These are phyloP conservation scores for Boletus mariae DNA, from an alignment of 1,284 basidiomycete genomes.

Conservation along the genomic window DNA sequence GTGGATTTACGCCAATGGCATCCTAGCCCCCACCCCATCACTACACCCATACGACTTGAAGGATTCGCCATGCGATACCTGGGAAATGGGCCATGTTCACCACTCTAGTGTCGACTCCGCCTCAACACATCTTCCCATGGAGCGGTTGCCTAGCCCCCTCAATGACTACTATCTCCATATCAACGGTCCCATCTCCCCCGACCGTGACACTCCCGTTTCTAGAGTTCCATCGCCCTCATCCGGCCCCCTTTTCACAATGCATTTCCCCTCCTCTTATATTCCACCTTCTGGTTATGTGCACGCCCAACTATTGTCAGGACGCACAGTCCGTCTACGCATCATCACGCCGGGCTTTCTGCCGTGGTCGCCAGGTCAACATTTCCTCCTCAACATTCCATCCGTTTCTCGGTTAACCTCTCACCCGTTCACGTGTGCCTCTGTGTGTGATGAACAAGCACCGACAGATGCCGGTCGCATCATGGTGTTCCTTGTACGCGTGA, in stretches of 20 bases:
- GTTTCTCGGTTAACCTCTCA: slow-evolving; percentile 70
- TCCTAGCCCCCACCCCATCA: slow-evolving; percentile 13
- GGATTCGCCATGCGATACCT: slow-evolving; percentile 6
- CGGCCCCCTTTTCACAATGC: slow-evolving; percentile 6
- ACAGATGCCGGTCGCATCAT: slow-evolving; percentile 53
- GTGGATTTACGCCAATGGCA: slow-evolving; percentile 66
- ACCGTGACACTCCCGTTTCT: background rate
- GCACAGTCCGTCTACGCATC: slow-evolving; percentile 72
- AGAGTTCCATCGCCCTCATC: background rate
- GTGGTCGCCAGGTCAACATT: slow-evolving; percentile 81
- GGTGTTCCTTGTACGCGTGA: slow-evolving; percentile 72
- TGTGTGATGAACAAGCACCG: slow-evolving; percentile 53
- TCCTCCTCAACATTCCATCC: slow-evolving; percentile 70
- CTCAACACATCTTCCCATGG: background rate
- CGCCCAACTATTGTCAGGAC: slow-evolving; percentile 75
- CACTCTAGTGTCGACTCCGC: slow-evolving; percentile 5
- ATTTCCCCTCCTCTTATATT: slow-evolving; percentile 30
- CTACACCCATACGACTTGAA: slow-evolving; percentile 1
- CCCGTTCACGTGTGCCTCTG: slow-evolving; percentile 78
- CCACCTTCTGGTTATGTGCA: slow-evolving; percentile 71
- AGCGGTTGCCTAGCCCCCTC: slow-evolving; percentile 27
- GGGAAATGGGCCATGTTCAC: slow-evolving; percentile 25
- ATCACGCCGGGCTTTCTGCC: slow-evolving; percentile 56
- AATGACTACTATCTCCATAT: slow-evolving; percentile 17
- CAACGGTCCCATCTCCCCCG: slow-evolving; percentile 1